Base-by-base conservation (phyloP, 1,284 basidiomycete genomes). In the Cryptococcus sp. region DNA sequence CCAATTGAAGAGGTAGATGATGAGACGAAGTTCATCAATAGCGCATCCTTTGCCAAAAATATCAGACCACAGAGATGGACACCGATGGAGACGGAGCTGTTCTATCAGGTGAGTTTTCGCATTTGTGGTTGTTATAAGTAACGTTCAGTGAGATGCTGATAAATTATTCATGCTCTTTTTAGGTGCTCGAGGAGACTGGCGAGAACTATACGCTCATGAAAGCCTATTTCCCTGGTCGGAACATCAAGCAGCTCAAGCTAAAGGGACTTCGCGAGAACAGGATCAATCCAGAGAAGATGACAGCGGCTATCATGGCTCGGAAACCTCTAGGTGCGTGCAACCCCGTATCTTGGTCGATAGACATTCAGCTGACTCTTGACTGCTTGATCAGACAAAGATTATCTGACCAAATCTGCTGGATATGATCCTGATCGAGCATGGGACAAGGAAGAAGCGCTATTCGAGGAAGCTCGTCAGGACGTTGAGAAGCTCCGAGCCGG, bases 191-290 rank as follows among this genome's bases (percentile, higher is more conserved):
- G 38, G 72, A 75, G 55, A 70, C 69, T 5, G 73, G 73, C 16
- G 73, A 75, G 55, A 74, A 74, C 54, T 75, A 74, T 54, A 67
- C 65, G 2, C 57, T 74, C 45, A 74, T 75, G 70, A 68, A 69
- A 54, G 67, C 67, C 37, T 75, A 73, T 55, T 75, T 75, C 62
- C 72, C 72, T 4, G 66, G 69, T 19, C 60, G 73, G 25, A 69
- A 62, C 1, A 61, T 66, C 40, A 61, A 63, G n/a, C 69, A 73
- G 52, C 55, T 75, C 43, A 69, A 70, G 52, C 59, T 67, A 23
- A 75, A 75, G 51, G 72, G 68, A 1, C 19, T 58, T 41, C 55
- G 63, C 19, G 73, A 75, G 63, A 74, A 73, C 59, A 62, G 54
- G 50, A 44, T 46, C 4, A 68, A 75, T 61, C 69, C 70, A 3